Percentiles rank a stretch among this genome's conserved stretches.
These are phyloP conservation scores for Penicillium angulare DNA, from an alignment of 495 filamentous ascomycete genomes.

Conservation along the genomic window DNA sequence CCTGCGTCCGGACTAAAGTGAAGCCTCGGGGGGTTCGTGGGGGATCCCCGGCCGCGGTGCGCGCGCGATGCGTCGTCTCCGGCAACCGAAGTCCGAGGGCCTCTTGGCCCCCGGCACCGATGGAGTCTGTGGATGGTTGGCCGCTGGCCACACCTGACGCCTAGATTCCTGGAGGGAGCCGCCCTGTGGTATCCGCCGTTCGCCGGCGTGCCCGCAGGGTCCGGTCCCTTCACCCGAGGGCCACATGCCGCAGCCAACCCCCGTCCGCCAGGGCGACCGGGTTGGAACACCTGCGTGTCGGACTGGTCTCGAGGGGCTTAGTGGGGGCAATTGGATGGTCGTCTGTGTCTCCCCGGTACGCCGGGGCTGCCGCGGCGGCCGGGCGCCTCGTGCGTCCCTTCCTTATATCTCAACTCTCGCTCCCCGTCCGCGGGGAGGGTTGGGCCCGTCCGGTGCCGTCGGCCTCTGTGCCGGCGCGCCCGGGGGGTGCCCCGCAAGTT, in stretches of 20 bases:
- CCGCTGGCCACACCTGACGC: conserved; percentile 41
- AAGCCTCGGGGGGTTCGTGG: no score
- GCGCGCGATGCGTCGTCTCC: no score
- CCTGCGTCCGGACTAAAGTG: no score
- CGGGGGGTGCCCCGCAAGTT: conserved; percentile 9
- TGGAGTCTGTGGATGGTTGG: conserved; percentile 55
- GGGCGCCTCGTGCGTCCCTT: conserved; percentile 14
- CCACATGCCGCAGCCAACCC: conserved; percentile 29
- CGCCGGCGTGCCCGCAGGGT: conserved; percentile 23
- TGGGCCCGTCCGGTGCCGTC: not conserved
- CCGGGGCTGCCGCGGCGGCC: conserved; percentile 11
- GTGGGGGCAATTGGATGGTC: conserved; percentile 50
- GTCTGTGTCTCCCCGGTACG: conserved; percentile 14
- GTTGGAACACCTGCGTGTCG: conserved; percentile 24
- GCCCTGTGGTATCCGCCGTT: conserved; percentile 34
- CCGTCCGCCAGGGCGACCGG: not conserved
- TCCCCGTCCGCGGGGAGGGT: conserved; percentile 17
- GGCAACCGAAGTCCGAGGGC: conserved; percentile 21
- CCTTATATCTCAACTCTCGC: conserved; percentile 10
- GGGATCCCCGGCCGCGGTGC: no score
- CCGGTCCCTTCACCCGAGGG: conserved; percentile 36
- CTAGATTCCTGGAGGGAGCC: conserved; percentile 43
- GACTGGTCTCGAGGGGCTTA: conserved; percentile 42
- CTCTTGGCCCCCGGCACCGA: conserved; percentile 20
- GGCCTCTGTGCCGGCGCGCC: conserved; percentile 2